Base-by-base conservation (phyloP, 331 rosid species). In the Malus hybrid region DNA sequence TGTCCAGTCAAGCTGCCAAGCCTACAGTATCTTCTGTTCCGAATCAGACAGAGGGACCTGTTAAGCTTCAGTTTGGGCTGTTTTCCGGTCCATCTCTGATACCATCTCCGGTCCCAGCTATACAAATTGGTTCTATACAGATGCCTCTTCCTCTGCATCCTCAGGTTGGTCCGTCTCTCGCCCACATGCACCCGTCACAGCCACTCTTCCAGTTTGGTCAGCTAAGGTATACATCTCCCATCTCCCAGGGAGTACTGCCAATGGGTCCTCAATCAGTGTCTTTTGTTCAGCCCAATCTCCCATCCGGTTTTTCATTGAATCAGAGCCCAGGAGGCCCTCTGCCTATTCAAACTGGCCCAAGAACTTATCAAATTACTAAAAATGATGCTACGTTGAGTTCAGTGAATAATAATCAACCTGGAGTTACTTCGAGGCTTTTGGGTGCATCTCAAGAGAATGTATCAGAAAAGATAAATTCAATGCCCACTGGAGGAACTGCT, bases 41-140 rank as follows among this genome's bases (percentile, higher is more conserved):
- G 12, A 86, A 87, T 83, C 97, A 91, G 82, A 79, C 87, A 24
- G 99, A 92, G 70, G 73, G 85, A 10, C 93, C 99, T 55, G 81
- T 90, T 67, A 92, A 92, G 84, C 98, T 93, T 81, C 98, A 93
- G 80, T 94, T 94, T 84, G 99, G 99, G 80, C 89, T 94, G 76
- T 94, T 94, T 83, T 90, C 99, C 29, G 95, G 99, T 76, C 99
- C 99, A 32, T 91, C 98, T 68, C 74, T 94, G 86, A 94, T 94
- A 81, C 97, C 97, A 48, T 92, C 99, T 66, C 99, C 97, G 0
- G 88, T 94, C 46, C 95, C 99, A 64, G 95, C 99, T 63, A 94
- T 94, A 72, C 99, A 94, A 78, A 94, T 94, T 73, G 99, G 99
- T 69, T 92, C 97, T 80, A 94, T 94, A 82, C 99, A 92, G 90